A percentile compares a stretch with the other conserved stretches of the same genome.
These are phyloP conservation scores for Hyphopichia wangnamkhiaoensis DNA, from an alignment of 1,139 yeast genomes.

Conservation along the genomic window DNA sequence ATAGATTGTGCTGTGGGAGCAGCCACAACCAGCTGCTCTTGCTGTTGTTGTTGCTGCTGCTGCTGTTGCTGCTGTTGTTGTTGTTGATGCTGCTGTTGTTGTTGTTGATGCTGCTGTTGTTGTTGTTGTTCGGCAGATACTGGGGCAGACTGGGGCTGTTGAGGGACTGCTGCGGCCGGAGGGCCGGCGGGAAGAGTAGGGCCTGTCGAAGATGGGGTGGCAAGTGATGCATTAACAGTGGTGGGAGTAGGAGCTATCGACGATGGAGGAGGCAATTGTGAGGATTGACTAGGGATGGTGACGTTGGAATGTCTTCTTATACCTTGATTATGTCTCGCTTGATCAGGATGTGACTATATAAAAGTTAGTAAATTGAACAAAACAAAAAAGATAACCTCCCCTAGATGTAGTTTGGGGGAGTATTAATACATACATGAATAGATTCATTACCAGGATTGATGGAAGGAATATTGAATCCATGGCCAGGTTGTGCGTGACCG, in stretches of 20 bases:
- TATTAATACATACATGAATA: constrained; percentile 31
- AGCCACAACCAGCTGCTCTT: constrained; percentile 9
- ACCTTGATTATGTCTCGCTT: constrained; percentile 24
- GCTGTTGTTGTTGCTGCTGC: constrained; percentile 11
- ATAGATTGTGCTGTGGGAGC: constrained; percentile 16
- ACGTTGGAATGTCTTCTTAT: constrained; percentile 28
- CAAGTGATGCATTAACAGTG: constrained; percentile 13
- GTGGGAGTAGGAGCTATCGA: constrained; percentile 15
- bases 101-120: constrained; percentile 10
- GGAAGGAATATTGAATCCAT: constrained; percentile 49
- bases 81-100: constrained; percentile 11
- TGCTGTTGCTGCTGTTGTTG: constrained; percentile 9
- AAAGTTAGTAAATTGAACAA: too few relatives aligned
- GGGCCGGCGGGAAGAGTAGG: constrained; percentile 5
- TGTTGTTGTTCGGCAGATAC: constrained; percentile 8
- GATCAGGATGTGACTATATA: constrained; percentile 18
- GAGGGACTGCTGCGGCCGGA: constrained; percentile 12
- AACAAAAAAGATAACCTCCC: constrained; percentile 10
- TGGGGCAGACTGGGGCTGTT: constrained; percentile 1
- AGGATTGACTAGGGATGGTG: constrained; percentile 17
- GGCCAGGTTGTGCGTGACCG: constrained; percentile 38
- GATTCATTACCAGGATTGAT: constrained; percentile 36
- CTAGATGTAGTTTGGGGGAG: too few relatives aligned
- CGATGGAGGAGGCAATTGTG: constrained; percentile 29
- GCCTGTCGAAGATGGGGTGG: constrained; percentile 6